Evolutionary conservation across 78 protist species (phyloP).

Genomic region (Dictyostelium capitatum): DNA sequence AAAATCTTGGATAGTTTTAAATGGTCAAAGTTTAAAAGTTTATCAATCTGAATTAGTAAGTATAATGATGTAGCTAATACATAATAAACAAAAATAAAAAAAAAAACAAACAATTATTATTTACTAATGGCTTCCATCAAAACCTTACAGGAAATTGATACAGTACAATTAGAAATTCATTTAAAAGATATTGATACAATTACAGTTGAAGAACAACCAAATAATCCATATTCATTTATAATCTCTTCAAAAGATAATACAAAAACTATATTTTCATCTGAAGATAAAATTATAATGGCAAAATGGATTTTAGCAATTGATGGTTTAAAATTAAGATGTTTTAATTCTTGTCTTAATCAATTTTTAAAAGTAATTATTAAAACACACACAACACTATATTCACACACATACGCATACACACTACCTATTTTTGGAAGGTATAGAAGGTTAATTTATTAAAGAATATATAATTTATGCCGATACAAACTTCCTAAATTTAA

Average conservation of each 20-base stretch:
- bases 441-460: slow-evolving; percentile 52
- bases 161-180: slow-evolving; percentile 3
- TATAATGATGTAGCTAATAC: neutral
- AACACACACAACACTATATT: neutral
- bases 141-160: slow-evolving; percentile 21
- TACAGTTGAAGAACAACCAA: slow-evolving; percentile 43
- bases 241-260: slow-evolving; percentile 25
- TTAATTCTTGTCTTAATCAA: slow-evolving; percentile 70
- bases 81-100: no score
- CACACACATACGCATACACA: no score
- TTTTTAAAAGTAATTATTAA: slow-evolving; percentile 47
- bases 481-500: slow-evolving; percentile 74
- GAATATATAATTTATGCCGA: slow-evolving; percentile 25
- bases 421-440: slow-evolving; percentile 6
- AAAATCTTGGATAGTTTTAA: slow-evolving; percentile 37
- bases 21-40: slow-evolving; percentile 31
- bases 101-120: no score
- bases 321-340: slow-evolving; percentile 62
- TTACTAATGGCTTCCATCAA: neutral
- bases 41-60: slow-evolving; percentile 39
- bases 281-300: slow-evolving; percentile 60
- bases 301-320: slow-evolving; percentile 73
- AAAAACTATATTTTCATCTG: slow-evolving; percentile 32
- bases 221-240: slow-evolving; percentile 35
- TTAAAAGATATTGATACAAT: slow-evolving; percentile 66